These are phyloP conservation scores for Blastocystis sp. DNA, from an alignment of 352 stramenopile genomes.

Conservation along the genomic window DNA sequence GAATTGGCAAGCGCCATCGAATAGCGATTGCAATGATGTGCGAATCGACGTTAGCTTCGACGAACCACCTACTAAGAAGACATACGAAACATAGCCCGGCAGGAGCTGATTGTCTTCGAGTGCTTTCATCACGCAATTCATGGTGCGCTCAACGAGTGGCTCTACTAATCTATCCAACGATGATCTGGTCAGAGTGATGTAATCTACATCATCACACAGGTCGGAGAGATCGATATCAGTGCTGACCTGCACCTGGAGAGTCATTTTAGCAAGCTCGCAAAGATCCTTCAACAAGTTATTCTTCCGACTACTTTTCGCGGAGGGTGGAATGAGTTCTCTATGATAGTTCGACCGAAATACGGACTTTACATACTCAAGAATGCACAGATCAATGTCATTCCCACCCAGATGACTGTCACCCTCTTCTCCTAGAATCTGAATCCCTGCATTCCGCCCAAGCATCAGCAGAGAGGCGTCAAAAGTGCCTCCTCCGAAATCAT, in stretches of 20 bases:
- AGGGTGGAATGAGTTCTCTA: conserved; percentile 75
- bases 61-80: not conserved
- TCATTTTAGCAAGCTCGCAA: not conserved
- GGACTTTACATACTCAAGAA: conserved; percentile 82
- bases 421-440: conserved; percentile 9
- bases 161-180: not conserved
- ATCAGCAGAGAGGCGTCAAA: not conserved
- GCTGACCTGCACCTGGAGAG: not conserved
- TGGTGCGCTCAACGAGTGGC: not conserved
- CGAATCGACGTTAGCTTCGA: not conserved
- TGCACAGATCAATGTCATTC: conserved; percentile 71
- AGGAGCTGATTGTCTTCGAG: not conserved
- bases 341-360: conserved; percentile 89
- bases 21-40: not conserved
- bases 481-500: conserved; percentile 39
- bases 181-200: not conserved
- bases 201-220: not conserved
- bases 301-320: not conserved
- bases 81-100: not conserved
- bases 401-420: conserved; percentile 65
- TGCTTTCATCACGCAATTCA: not conserved
- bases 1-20: not conserved
- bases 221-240: not conserved
- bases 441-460: not conserved
- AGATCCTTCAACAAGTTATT: not conserved